Percentiles rank a stretch among this genome's conserved stretches.
Conservation (phyloP, 768 basidiomycete species). For the Lactarius hengduanensis region DNA sequence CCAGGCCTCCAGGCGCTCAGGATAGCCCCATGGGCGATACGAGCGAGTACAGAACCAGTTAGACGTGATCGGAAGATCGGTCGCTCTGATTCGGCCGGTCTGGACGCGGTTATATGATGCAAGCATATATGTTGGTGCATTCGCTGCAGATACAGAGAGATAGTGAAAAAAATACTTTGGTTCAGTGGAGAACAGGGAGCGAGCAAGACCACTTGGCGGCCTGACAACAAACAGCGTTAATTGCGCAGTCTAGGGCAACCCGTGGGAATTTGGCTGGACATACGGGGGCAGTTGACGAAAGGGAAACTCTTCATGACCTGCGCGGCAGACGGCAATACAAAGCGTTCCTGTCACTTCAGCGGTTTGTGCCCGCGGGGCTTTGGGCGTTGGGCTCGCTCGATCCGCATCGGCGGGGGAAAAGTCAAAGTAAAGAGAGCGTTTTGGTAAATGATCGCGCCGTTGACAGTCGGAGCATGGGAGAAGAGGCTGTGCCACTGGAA, state of each 20-base stretch:
- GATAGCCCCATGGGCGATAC: not conserved
- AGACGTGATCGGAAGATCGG: not conserved
- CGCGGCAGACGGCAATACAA: not conserved
- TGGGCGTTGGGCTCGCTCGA: slow-evolving; percentile 2
- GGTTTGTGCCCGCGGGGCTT: not conserved
- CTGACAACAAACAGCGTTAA: slow-evolving; percentile 15
- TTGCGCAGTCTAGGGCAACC: slow-evolving; percentile 6
- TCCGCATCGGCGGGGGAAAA: slow-evolving; percentile 6
- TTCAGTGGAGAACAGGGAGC: not conserved
- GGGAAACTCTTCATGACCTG: not conserved
- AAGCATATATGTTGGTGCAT: not conserved
- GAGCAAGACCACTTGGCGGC: not conserved
- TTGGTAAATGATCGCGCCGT: not conserved
- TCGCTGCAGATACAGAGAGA: not conserved
- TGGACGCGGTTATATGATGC: not conserved
- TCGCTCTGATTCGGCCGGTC: not conserved
- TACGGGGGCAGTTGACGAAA: not conserved
- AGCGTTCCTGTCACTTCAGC: not conserved
- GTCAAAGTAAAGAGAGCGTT: slow-evolving; percentile 1
- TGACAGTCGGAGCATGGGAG: not conserved
- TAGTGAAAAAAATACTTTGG: not conserved
- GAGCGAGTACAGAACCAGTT: slow-evolving; percentile 1
- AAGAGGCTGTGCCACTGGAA: not conserved
- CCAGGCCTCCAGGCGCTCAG: not conserved
- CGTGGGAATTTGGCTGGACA: not conserved